Evolutionary conservation across 768 basidiomycete species (phyloP).

Genomic region (Leucocoprinus birnbaumii): DNA sequence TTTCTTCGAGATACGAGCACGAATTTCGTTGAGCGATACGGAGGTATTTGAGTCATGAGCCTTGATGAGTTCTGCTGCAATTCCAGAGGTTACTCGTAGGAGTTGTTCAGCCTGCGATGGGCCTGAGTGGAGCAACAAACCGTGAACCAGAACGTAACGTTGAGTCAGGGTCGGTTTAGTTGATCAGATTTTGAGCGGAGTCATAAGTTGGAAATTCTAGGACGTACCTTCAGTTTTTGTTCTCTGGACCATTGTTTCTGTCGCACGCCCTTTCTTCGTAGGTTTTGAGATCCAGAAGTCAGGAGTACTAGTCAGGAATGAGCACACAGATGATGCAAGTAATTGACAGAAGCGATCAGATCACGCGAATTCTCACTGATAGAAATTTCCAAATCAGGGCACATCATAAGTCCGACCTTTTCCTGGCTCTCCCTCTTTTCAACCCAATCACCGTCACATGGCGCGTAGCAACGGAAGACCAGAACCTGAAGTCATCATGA

Average conservation of each 20-base stretch:
- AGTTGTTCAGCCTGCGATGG: slow-evolving; percentile 90
- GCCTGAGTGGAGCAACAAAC: slow-evolving; percentile 29
- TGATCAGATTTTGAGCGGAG: neutral
- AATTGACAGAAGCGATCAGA: neutral
- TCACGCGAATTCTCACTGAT: neutral
- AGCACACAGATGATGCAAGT: neutral
- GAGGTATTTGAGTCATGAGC: slow-evolving; percentile 75
- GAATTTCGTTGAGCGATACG: slow-evolving; percentile 85
- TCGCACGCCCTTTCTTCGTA: too few relatives aligned
- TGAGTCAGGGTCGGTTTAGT: neutral
- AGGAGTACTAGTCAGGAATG: too few relatives aligned
- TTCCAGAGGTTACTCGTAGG: slow-evolving; percentile 88
- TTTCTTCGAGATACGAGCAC: slow-evolving; percentile 88
- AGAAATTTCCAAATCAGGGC: slow-evolving; percentile 7
- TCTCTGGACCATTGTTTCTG: slow-evolving; percentile 19
- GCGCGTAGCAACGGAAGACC: slow-evolving; percentile 45
- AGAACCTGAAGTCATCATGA: slow-evolving; percentile 66
- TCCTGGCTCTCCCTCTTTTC: neutral
- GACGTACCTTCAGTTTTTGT: slow-evolving; percentile 17
- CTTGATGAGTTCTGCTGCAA: slow-evolving; percentile 91
- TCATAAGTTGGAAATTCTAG: neutral
- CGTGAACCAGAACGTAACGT: neutral
- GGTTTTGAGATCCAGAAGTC: neutral
- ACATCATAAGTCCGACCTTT: neutral
- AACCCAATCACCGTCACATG: neutral